Evolutionary conservation across 2,329 filamentous ascomycete genomes (phyloP).

Genomic region (Didymella sp.): DNA sequence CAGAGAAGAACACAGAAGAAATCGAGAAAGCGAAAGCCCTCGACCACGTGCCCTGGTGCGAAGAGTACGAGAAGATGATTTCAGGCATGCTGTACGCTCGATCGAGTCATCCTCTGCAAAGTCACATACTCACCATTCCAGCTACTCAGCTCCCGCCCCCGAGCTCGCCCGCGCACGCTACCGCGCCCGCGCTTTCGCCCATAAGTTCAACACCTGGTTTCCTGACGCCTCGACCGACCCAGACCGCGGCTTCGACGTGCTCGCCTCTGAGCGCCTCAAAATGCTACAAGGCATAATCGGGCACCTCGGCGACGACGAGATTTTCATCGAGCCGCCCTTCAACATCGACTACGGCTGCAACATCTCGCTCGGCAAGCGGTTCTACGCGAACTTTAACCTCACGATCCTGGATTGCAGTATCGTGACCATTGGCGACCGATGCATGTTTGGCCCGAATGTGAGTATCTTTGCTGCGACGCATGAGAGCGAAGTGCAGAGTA

Average conservation of each 20-base stretch:
- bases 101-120: neutral
- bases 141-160: constrained; percentile 60
- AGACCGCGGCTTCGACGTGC: constrained; percentile 31
- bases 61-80: constrained; percentile 70
- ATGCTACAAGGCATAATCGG: constrained; percentile 43
- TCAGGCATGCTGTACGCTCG: constrained; percentile 64
- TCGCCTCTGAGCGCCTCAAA: constrained; percentile 34
- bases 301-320: constrained; percentile 41
- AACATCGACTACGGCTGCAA: constrained; percentile 72
- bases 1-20: constrained; percentile 52
- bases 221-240: constrained; percentile 27
- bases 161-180: constrained; percentile 61
- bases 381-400: constrained; percentile 68
- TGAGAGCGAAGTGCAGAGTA: constrained; percentile 57
- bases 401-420: constrained; percentile 61
- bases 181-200: constrained; percentile 62
- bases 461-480: constrained; percentile 62
- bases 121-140: constrained; percentile 31
- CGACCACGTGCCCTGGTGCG: constrained; percentile 62
- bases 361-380: constrained; percentile 66
- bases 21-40: constrained; percentile 58
- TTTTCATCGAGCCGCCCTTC: constrained; percentile 67
- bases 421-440: constrained; percentile 60
- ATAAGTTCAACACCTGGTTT: constrained; percentile 64
- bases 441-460: constrained; percentile 62